Evolutionary conservation across 2,329 filamentous ascomycete genomes (phyloP), one percentile per base, ranked within the genome.

Genomic region (Cylindrodendrum hubeiense): DNA sequence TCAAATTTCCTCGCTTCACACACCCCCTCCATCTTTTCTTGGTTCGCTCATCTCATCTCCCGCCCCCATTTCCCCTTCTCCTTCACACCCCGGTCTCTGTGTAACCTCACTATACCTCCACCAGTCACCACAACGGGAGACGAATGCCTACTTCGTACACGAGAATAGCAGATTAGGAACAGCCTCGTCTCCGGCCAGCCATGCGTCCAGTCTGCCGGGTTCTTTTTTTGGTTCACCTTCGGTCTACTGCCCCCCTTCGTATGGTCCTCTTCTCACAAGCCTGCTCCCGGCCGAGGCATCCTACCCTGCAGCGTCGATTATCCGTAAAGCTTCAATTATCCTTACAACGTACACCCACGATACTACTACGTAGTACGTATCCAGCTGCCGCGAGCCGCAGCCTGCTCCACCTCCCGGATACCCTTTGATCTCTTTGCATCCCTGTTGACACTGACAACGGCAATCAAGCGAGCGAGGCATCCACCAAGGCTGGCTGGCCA

Each of bases 391-490:
- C 58, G 54, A 60, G 56, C 65, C 58, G 56, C 63, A 59, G 60
- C 58, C 60, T 65, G 65, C 69, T 64, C 54, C 59, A 66, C 50
- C 54, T 44, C 24, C 49, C 43, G 37, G 15, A 39, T n/a, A 39
- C 37, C 37, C 6, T 39, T n/a, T 17, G 49, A 44, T 46, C 52
- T 55, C 33, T 57, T 66, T 55, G 66, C 57, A 73, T 66, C 71
- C 71, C 60, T 68, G 71, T 63, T 67, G 67, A 65, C 71, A 71
- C 70, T 67, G 60, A 43, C 71, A 63, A 69, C 71, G 71, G 71
- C 69, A 73, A 73, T 67, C 66, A 73, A 73, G 71, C 71, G 71
- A 73, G 71, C 69, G 69, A 65, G 52, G 65, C 67, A 67, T 60
- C 65, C 67, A 57, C 70, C 65, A 69, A 64, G 67, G 61, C 58